These are phyloP conservation scores for Penicillium sp. DNA, from an alignment of 2,329 filamentous ascomycete species.

Conservation along the genomic window DNA sequence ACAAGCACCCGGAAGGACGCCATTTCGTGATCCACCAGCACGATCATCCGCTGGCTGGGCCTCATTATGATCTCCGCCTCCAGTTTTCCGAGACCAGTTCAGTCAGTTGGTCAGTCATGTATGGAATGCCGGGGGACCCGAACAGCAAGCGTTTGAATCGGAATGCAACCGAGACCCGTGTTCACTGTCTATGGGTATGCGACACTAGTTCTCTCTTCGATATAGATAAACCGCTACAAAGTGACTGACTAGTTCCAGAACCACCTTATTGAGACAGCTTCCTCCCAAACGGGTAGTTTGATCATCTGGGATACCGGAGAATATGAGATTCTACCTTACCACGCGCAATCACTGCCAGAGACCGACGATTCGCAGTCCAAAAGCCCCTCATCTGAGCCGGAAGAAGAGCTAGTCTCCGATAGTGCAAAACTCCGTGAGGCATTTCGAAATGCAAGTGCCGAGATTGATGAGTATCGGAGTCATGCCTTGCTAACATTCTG, in stretches of 20 bases:
- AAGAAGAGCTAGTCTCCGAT: slow-evolving; percentile 25
- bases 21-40: slow-evolving; percentile 72
- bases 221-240: no score
- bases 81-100: slow-evolving; percentile 68
- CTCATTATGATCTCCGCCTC: slow-evolving; percentile 66
- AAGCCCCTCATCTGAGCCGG: slow-evolving; percentile 6
- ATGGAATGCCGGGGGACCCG: slow-evolving; percentile 58
- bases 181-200: slow-evolving; percentile 59
- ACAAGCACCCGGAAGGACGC: slow-evolving; percentile 45
- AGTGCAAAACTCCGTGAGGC: slow-evolving; percentile 50
- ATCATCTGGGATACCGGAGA: slow-evolving; percentile 63
- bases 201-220: neutral
- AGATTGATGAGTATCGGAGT: neutral
- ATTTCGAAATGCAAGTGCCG: slow-evolving; percentile 45
- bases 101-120: slow-evolving; percentile 63
- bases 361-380: slow-evolving; percentile 36
- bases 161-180: slow-evolving; percentile 61
- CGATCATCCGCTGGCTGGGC: slow-evolving; percentile 66
- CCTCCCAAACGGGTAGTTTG: slow-evolving; percentile 54
- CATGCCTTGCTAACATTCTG: neutral
- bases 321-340: slow-evolving; percentile 54
- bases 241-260: slow-evolving; percentile 44
- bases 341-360: slow-evolving; percentile 33
- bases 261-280: slow-evolving; percentile 60
- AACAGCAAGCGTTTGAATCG: slow-evolving; percentile 55